Base-by-base conservation (phyloP, 495 filamentous ascomycete genomes). In the Cairneyella variabilis region DNA sequence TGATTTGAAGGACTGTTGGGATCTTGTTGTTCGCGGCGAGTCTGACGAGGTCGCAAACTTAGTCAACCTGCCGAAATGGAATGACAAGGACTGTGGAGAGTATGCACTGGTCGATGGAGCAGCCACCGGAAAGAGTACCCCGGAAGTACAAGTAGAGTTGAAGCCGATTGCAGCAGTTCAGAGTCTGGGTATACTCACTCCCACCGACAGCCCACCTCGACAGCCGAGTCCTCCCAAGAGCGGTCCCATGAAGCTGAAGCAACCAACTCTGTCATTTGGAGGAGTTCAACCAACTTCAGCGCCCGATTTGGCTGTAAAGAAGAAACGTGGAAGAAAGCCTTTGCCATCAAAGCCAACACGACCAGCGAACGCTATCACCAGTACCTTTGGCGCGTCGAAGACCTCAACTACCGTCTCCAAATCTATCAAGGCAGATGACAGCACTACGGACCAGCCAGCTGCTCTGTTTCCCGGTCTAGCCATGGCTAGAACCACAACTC, bases 1-100 rank as follows among this genome's bases (percentile, higher is more conserved):
- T 58, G 91, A 96, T 43, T 86, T 97, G 50, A 89, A 91, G 63
- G 83, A 90, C 53, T 90, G 88, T 63, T 98, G 90, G 80, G 93
- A 98, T 68, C 69, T 96, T 53, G 81, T 97, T 10, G 85, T 98
- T 45, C 79, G 80, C 54, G 91, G 90, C 12, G 85, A 88, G 55
- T 96, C 88, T 62, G 93, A 98, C 64, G 83, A 90, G 57, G 85
- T 97, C 14, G 93, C 93, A 20, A 77, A 77, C 16, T 71, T 86
- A 17, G 88, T 84, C 26, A 79, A 76, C 30, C 73, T 97, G 64
- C 88, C 84, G 41, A 77, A 70, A 28, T 96, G 88, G 85, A 80
- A 96, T 63, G 88, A 90, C 49, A 65, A 74, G 43, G 66, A 67
- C 12, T 63, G 62, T 20, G 71, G 71, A 12, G 59, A 71, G n/a